These are phyloP conservation scores for Meyerozyma elateridarum DNA, from an alignment of 1,139 yeast genomes.

Conservation along the genomic window DNA sequence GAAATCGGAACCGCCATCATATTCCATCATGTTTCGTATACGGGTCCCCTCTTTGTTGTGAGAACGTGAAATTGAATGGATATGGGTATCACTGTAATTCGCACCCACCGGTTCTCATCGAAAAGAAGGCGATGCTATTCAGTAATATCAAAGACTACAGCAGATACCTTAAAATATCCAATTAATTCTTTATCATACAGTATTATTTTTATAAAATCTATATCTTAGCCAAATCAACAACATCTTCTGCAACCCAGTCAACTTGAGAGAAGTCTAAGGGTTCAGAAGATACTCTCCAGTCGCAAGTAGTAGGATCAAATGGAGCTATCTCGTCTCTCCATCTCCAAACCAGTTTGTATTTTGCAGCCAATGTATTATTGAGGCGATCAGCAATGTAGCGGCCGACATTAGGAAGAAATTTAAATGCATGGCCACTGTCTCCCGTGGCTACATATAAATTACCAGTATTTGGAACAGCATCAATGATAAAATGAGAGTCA, in stretches of 20 bases:
- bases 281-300: constrained; percentile 27
- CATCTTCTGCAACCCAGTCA: constrained; percentile 19
- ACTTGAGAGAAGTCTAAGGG: constrained; percentile 24
- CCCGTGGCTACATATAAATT: constrained; percentile 40
- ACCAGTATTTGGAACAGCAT: constrained; percentile 31
- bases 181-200: no score
- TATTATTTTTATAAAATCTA: no score
- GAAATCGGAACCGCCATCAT: no score
- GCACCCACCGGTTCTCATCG: no score
- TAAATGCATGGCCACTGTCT: constrained; percentile 44
- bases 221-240: no score
- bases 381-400: constrained; percentile 27
- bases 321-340: constrained; percentile 34
- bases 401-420: constrained; percentile 40
- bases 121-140: no score
- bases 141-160: no score
- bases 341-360: constrained; percentile 21
- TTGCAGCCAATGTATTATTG: constrained; percentile 18
- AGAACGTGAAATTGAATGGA: no score
- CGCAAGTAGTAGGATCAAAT: constrained; percentile 23
- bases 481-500: constrained; percentile 36
- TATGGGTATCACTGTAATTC: no score
- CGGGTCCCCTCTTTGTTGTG: no score
- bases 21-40: no score
- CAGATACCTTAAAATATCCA: no score